These are phyloP conservation scores for Panaeolus papilionaceus DNA, from an alignment of 768 basidiomycete species.

Conservation along the genomic window DNA sequence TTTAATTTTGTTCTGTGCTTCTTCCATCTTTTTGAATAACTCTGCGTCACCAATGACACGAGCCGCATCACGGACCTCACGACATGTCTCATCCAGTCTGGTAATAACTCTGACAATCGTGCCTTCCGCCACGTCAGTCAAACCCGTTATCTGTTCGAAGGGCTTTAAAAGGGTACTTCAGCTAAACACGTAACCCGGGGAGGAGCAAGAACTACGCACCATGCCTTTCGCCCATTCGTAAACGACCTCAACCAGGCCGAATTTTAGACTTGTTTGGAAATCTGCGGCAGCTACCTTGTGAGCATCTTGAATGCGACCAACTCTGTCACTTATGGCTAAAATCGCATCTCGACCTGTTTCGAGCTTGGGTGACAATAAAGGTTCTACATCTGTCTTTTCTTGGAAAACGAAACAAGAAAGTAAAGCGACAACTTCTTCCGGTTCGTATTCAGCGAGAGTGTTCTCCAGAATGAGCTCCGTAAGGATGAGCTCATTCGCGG, in stretches of 20 bases:
- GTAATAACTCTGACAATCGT: constrained; percentile 98
- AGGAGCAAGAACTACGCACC: constrained; percentile 55
- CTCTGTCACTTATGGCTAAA: constrained; percentile 74
- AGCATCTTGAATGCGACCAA: constrained; percentile 79
- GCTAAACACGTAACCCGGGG: neutral
- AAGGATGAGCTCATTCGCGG: constrained; percentile 94
- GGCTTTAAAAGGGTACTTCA: constrained; percentile 57
- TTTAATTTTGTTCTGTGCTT: constrained; percentile 91
- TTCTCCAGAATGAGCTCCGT: constrained; percentile 98
- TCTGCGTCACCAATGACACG: constrained; percentile 96
- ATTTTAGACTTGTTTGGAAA: constrained; percentile 82
- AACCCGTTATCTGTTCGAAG: constrained; percentile 89
- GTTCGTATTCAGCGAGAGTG: constrained; percentile 86
- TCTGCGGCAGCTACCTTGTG: constrained; percentile 83
- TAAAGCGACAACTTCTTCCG: constrained; percentile 95
- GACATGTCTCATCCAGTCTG: constrained; percentile 93
- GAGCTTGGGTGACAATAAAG: constrained; percentile 78
- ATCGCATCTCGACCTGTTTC: constrained; percentile 84
- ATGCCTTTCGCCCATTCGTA: constrained; percentile 99
- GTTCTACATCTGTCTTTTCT: constrained; percentile 94
- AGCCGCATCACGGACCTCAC: constrained; percentile 96
- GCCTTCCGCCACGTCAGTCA: constrained; percentile 96
- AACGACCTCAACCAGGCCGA: constrained; percentile 93
- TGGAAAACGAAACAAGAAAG: constrained; percentile 98
- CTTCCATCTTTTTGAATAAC: constrained; percentile 98